These are phyloP conservation scores for Boletales sp. DNA, from an alignment of 768 basidiomycete genomes.

Conservation along the genomic window DNA sequence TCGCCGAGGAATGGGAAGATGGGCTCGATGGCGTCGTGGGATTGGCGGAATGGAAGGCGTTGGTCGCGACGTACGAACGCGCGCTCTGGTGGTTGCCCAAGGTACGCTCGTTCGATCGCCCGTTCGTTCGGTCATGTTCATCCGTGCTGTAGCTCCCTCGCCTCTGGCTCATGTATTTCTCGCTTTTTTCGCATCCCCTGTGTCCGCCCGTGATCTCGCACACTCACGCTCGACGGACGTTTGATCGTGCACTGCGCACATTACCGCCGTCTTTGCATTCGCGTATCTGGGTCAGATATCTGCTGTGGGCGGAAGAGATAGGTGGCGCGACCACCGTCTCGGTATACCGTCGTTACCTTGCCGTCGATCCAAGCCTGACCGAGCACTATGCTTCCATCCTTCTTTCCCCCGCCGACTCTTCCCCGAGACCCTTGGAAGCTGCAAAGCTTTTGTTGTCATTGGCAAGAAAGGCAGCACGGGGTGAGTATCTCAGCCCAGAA, in stretches of 20 bases:
- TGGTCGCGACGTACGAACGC: conserved; percentile 87
- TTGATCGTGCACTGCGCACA: conserved; percentile 90
- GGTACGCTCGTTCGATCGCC: conserved; percentile 40
- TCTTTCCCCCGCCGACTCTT: conserved; percentile 52
- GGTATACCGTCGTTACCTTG: conserved; percentile 87
- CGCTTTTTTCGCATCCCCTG: conserved; percentile 82
- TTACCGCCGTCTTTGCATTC: conserved; percentile 89
- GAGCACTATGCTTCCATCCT: conserved; percentile 74
- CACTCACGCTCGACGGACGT: conserved; percentile 91
- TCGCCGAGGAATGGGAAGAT: conserved; percentile 80
- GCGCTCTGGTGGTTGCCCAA: conserved; percentile 93
- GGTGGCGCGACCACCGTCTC: conserved; percentile 76
- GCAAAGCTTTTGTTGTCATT: conserved; percentile 85
- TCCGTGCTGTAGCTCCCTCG: conserved; percentile 67
- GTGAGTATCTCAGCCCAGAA: conserved; percentile 83
- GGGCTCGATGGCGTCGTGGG: conserved; percentile 88
- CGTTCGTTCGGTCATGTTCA: conserved; percentile 2
- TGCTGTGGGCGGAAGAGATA: conserved; percentile 84
- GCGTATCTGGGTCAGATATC: conserved; percentile 89
- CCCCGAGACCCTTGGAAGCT: conserved; percentile 84
- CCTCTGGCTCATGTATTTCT: conserved; percentile 91
- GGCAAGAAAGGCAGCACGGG: conserved; percentile 78
- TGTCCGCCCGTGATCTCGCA: conserved; percentile 83
- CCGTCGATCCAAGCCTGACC: conserved; percentile 75
- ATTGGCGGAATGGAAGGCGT: conserved; percentile 91